Conservation (phyloP, 768 basidiomycete species). For the Hygrophorus pudorinus region DNA sequence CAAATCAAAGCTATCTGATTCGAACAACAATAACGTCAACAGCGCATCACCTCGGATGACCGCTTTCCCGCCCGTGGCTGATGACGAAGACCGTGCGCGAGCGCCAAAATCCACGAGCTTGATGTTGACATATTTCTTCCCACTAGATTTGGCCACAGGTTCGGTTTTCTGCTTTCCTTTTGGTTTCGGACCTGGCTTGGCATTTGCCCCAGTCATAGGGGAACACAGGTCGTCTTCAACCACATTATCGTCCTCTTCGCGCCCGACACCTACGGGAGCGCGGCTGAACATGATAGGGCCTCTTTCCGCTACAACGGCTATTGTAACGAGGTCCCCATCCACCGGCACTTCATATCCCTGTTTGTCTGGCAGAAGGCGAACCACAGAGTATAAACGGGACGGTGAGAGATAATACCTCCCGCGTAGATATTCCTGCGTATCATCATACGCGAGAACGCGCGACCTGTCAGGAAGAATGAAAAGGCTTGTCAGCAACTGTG, state of each 20-base stretch:
- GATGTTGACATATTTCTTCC: constrained; percentile 80
- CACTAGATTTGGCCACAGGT: constrained; percentile 30
- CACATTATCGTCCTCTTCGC: constrained; percentile 31
- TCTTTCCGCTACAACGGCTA: constrained; percentile 91
- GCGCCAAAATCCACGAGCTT: constrained; percentile 78
- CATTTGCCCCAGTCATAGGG: no score
- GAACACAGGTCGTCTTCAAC: constrained; percentile 15
- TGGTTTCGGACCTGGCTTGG: constrained; percentile 11
- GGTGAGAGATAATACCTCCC: constrained; percentile 86
- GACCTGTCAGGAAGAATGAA: constrained; percentile 36
- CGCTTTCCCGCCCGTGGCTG: constrained; percentile 42
- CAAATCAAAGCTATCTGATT: constrained; percentile 65
- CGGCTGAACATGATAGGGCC: constrained; percentile 67
- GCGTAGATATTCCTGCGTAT: constrained; percentile 69
- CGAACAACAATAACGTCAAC: constrained; percentile 78
- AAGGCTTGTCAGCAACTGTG: constrained; percentile 2
- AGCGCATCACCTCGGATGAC: constrained; percentile 74
- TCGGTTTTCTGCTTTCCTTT: constrained; percentile 24
- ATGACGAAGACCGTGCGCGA: constrained; percentile 42
- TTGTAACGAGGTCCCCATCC: constrained; percentile 88
- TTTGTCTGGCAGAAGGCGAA: constrained; percentile 67
- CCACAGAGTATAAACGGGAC: constrained; percentile 78
- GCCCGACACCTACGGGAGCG: constrained; percentile 48
- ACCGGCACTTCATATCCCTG: constrained; percentile 89
- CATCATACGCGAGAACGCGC: constrained; percentile 62